A percentile compares a stretch with the other conserved stretches of the same genome.
Conservation (phyloP, 208 protist genomes). For the Phytomonas francai region DNA sequence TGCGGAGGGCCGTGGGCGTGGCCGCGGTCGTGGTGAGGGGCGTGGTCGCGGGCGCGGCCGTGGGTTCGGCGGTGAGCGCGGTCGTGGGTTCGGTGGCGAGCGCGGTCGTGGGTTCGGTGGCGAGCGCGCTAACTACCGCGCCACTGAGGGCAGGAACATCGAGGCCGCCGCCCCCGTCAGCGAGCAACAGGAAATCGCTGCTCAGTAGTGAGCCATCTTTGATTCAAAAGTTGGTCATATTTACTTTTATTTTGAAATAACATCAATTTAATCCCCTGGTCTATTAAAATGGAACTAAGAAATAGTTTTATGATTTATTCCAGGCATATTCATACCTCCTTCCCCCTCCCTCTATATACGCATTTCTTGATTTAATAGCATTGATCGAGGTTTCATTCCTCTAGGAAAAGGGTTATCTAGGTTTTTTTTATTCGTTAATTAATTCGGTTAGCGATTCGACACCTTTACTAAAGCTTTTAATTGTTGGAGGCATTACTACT, state of each 20-base stretch:
- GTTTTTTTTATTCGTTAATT: slow-evolving; percentile 19
- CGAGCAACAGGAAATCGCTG: background rate
- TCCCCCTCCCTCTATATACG: background rate
- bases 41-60: slow-evolving; percentile 42
- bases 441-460: background rate
- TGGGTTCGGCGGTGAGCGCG: slow-evolving; percentile 46
- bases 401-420: background rate
- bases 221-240: background rate
- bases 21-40: slow-evolving; percentile 30
- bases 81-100: slow-evolving; percentile 43
- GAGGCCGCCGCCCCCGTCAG: background rate
- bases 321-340: slow-evolving; percentile 7
- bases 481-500: background rate
- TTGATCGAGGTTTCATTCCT: background rate
- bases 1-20: slow-evolving; percentile 26
- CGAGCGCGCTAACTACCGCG: slow-evolving; percentile 49
- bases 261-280: background rate
- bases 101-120: slow-evolving; percentile 74
- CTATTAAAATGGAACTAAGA: background rate
- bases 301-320: background rate
- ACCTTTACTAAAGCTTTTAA: background rate
- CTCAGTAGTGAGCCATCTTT: background rate
- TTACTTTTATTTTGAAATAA: slow-evolving; percentile 1
- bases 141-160: background rate
- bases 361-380: background rate